phyloP scores from a whole-genome alignment of 768 basidiomycete genomes.

The Leccinum longicurvipes region DNA sequence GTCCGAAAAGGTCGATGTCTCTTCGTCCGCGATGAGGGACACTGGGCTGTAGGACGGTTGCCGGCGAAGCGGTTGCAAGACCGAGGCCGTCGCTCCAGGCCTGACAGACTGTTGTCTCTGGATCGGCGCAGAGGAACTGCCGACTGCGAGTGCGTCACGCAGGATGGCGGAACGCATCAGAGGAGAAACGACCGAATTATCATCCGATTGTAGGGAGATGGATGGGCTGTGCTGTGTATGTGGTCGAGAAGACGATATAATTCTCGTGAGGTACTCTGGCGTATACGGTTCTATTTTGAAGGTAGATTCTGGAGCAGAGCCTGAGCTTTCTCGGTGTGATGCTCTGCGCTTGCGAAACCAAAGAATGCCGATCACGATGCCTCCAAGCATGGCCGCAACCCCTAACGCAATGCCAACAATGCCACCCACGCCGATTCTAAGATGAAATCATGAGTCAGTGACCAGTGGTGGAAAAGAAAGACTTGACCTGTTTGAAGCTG shows the following conservation, averaged over 20 bases:
- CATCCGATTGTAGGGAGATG: background rate
- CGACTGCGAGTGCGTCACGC: slow-evolving; percentile 4
- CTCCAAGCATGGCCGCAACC: background rate
- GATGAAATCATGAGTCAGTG: slow-evolving; percentile 3
- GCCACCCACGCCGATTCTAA: slow-evolving; percentile 11
- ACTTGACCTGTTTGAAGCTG: slow-evolving; percentile 9
- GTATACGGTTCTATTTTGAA: slow-evolving; percentile 2
- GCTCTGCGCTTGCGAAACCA: slow-evolving; percentile 8
- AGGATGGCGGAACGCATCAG: slow-evolving; percentile 12
- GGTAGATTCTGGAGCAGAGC: background rate
- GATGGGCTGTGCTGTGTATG: background rate
- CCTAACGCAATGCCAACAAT: slow-evolving; percentile 15
- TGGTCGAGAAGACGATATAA: background rate
- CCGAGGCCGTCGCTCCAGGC: background rate
- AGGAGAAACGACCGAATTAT: background rate
- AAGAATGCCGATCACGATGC: slow-evolving; percentile 1
- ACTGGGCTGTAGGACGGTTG: background rate
- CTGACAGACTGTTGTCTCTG: background rate
- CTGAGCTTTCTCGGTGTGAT: background rate
- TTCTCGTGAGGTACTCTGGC: background rate
- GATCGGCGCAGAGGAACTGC: background rate
- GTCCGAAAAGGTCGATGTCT: background rate
- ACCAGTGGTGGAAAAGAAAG: background rate
- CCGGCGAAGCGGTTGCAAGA: slow-evolving; percentile 1
- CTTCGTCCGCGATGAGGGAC: background rate